Base-by-base conservation (phyloP, 176 grass and related monocot species). In the Phyllostachys edulis region DNA sequence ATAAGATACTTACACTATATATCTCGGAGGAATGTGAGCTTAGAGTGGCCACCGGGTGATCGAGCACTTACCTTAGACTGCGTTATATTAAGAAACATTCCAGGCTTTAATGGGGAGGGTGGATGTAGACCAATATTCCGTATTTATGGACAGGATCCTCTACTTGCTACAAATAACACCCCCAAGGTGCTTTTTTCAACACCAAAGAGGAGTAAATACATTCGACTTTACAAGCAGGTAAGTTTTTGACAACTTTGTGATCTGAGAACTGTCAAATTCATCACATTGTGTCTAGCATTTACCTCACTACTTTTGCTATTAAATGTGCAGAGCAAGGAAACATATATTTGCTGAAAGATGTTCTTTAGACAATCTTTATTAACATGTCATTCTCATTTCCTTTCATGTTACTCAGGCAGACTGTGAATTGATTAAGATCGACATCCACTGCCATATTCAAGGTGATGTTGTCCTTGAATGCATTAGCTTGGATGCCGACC, bases 381-480 rank as follows among this genome's bases (percentile, higher is more conserved):
- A 10, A 38, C 67, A 60, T 83, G 39, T n/a, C 49, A 59, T 68
- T 20, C 29, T 63, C 67, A 67, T 79, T 87, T 87, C 37, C 24
- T 80, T 67, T 75, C 29, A 46, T 79, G 11, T 80, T 82, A 85
- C 71, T 66, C 87, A 95, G 96, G 89, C 86, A 85, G 96, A 96
- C 56, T 95, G 93, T 76, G 89, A 98, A 77, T 86, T 98, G 59
- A 92, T 98, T 85, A 98, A 98, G 81, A 96, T 98, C 32, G 96
- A 98, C 60, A 94, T 98, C 65, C 86, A 94, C 59, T 98, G 96
- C 69, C 96, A 98, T 77, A 95, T 98, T 85, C 96, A 98, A 95
- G 93, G 96, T 45, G 96, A 98, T 85, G 87, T 95, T 80, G 87
- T 98, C n/a, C 89, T 98, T 36, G 93, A 98, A 80, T 98, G 96